Base-by-base conservation (phyloP, 1,284 basidiomycete species). In the Malassezia sympodialis region DNA sequence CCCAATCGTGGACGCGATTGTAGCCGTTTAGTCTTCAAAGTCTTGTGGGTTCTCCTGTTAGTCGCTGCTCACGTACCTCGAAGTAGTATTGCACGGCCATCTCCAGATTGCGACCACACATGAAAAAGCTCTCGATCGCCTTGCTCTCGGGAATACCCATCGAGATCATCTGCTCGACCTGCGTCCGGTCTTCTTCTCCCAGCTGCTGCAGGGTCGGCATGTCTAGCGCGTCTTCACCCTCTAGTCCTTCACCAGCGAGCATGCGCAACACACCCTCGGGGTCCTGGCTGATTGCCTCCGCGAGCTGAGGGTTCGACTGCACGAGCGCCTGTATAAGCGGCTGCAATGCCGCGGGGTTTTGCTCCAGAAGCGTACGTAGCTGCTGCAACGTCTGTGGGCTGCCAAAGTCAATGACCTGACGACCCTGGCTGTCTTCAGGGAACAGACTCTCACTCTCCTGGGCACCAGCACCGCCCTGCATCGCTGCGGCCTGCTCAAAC, bases 401-500 rank as follows among this genome's bases (percentile, higher is more conserved):
- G 27, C 67, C 68, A 1, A 74, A 61, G 51, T 73, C 71, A 30
- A 73, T 62, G 15, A 67, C 58, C 35, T 69, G 66, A 30, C 62
- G 62, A n/a, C 69, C 68, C 10, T 56, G 50, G 4, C 60, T 66
- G 52, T 73, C 69, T 43, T 67, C 67, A 8, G 37, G 37, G 19
- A 39, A 39, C 2, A 39, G 37, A 10, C 37, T n/a, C 48, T 62
- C 66, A 21, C 58, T 61, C 21, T 35, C 28, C n/a, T 31, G 30
- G 8, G 53, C 4, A 42, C 58, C 42, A 4, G 61, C 65, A 2
- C 70, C 30, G 23, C 60, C 61, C 24, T 66, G 59, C 8, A 63
- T 63, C 30, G 73, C 71, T 1, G 76, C 76, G 3, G 76, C 75
- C 6, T 72, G 73, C 54, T 76, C 76, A 51, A 76, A 76, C 34